A percentile compares a stretch with the other conserved stretches of the same genome.
phyloP scores from a whole-genome alignment of 169 alveolate species.

The Ichthyophthirius multifiliis region DNA sequence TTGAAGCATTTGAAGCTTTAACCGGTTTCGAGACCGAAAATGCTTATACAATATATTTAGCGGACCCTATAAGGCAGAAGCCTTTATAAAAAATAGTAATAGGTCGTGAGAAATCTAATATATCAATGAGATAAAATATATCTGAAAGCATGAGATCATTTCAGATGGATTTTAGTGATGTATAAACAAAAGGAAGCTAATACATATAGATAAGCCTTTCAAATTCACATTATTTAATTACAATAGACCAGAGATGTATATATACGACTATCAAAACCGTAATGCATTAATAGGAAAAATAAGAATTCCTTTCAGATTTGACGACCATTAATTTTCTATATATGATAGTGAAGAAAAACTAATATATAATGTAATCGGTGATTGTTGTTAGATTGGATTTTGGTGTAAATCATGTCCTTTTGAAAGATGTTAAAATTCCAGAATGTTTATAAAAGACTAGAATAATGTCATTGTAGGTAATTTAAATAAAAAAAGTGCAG shows the following conservation, averaged over 20 bases:
- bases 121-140: too few relatives aligned
- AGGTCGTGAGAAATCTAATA: too few relatives aligned
- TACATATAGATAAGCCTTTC: not conserved
- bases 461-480: not conserved
- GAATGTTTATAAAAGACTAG: not conserved
- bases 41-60: not conserved
- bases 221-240: not conserved
- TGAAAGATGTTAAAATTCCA: not conserved
- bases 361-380: not conserved
- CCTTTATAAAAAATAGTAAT: too few relatives aligned
- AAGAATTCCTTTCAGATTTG: not conserved
- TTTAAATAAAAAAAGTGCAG: not conserved
- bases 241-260: not conserved
- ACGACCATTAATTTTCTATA: not conserved
- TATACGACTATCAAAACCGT: not conserved
- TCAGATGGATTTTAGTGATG: too few relatives aligned
- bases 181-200: too few relatives aligned
- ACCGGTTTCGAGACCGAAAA: not conserved
- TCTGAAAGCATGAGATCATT: too few relatives aligned
- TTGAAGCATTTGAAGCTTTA: not conserved
- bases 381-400: not conserved
- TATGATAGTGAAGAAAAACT: not conserved
- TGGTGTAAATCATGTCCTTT: not conserved
- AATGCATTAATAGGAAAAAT: not conserved
- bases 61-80: too few relatives aligned